phyloP scores from a whole-genome alignment of 2,329 filamentous ascomycete genomes.

The Penicillium sp. region DNA sequence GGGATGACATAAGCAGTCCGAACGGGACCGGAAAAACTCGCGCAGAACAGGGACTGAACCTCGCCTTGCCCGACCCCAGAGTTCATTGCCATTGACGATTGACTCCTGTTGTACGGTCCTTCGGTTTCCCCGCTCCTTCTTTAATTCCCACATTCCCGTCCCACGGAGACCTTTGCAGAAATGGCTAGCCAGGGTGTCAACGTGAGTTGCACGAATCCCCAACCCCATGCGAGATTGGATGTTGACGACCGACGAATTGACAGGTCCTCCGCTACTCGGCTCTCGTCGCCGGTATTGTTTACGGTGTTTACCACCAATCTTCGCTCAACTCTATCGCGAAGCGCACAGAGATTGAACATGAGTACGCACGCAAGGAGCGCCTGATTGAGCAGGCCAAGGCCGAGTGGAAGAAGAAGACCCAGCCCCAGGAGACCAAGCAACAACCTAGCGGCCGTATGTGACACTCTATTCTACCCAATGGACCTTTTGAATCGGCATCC shows the following conservation, averaged over 20 bases:
- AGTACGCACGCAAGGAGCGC: constrained; percentile 85
- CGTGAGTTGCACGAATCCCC: constrained; percentile 42
- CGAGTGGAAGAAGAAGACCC: constrained; percentile 76
- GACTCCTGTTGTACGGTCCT: constrained; percentile 31
- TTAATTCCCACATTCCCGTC: constrained; percentile 31
- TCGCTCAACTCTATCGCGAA: constrained; percentile 68
- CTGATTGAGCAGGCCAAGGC: constrained; percentile 91
- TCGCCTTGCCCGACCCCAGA: constrained; percentile 30
- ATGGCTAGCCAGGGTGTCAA: constrained; percentile 66
- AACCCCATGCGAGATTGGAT: constrained; percentile 17
- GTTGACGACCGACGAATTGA: constrained; percentile 19
- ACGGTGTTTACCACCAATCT: constrained; percentile 91
- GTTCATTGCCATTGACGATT: constrained; percentile 38
- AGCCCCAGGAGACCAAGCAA: constrained; percentile 44
- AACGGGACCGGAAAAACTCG: constrained; percentile 41
- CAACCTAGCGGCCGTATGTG: constrained; percentile 35
- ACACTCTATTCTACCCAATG: background rate
- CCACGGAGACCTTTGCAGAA: constrained; percentile 42
- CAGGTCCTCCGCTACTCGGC: constrained; percentile 97
- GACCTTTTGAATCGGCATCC: constrained; percentile 1
- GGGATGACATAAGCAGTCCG: constrained; percentile 39
- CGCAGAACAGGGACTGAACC: constrained; percentile 35
- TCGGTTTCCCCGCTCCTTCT: constrained; percentile 26
- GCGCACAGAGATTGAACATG: constrained; percentile 64
- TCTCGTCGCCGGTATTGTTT: constrained; percentile 84